These are phyloP conservation scores for Microdochium trichocladiopsis DNA, from an alignment of 2,329 filamentous ascomycete genomes.

Conservation along the genomic window DNA sequence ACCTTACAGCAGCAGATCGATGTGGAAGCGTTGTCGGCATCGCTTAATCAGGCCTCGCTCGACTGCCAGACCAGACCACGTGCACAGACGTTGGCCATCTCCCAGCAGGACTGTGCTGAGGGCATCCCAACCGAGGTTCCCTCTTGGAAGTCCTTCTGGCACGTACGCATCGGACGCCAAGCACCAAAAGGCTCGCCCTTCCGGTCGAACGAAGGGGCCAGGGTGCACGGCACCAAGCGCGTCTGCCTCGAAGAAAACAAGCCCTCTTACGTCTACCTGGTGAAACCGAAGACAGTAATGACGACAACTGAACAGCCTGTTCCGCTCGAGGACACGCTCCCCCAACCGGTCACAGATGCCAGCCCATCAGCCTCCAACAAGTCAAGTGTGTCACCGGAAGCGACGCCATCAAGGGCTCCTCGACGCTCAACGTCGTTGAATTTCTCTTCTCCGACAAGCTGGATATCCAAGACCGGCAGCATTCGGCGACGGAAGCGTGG, in stretches of 20 bases:
- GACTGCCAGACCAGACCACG: conserved; percentile 22
- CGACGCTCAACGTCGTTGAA: conserved; percentile 53
- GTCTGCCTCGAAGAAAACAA: conserved; percentile 23
- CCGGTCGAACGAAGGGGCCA: conserved; percentile 15
- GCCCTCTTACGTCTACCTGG: conserved; percentile 27
- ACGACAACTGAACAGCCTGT: conserved; percentile 2
- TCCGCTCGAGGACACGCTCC: neutral
- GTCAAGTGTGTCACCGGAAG: conserved; percentile 21
- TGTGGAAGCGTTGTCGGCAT: conserved; percentile 12
- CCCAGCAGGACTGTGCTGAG: conserved; percentile 7
- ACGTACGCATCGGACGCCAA: conserved; percentile 27
- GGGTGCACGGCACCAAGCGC: conserved; percentile 15
- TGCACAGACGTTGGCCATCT: conserved; percentile 16
- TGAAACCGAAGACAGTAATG: conserved; percentile 20
- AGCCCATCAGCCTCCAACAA: conserved; percentile 12
- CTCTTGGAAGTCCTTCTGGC: conserved; percentile 52
- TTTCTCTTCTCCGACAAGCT: conserved; percentile 47
- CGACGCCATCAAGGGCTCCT: conserved; percentile 35
- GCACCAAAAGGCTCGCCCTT: conserved; percentile 12
- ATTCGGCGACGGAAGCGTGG: conserved; percentile 47
- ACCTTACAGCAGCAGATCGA: conserved; percentile 50
- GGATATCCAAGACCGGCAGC: conserved; percentile 51
- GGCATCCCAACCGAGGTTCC: conserved; percentile 8
- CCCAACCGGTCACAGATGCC: neutral
- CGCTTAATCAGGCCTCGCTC: conserved; percentile 19